phyloP scores from a whole-genome alignment of 2,329 filamentous ascomycete species.

The Xylaria hypoxylon region DNA sequence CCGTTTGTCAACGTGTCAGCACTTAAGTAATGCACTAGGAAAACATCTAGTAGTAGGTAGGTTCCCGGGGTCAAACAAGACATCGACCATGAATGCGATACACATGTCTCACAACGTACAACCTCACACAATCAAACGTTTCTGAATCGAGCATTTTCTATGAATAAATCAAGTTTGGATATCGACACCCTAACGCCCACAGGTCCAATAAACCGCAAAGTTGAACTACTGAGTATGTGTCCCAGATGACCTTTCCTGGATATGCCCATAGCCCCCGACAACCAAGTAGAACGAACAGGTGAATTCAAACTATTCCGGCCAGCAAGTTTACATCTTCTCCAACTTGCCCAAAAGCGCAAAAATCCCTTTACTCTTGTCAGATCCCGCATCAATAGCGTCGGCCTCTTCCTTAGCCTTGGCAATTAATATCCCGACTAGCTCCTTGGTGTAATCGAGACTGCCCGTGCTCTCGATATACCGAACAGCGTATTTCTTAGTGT shows the following conservation, averaged over 20 bases:
- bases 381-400: slow-evolving; percentile 71
- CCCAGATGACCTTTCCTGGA: slow-evolving; percentile 6
- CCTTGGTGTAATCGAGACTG: slow-evolving; percentile 86
- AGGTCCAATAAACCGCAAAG: slow-evolving; percentile 11
- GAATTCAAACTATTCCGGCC: not conserved
- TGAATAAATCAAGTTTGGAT: slow-evolving; percentile 24
- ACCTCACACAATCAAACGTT: no score
- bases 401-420: slow-evolving; percentile 73
- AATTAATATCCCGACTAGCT: slow-evolving; percentile 72
- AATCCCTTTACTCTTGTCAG: slow-evolving; percentile 67
- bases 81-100: no score
- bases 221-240: slow-evolving; percentile 9
- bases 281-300: slow-evolving; percentile 12
- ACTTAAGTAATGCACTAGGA: no score
- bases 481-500: slow-evolving; percentile 94
- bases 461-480: slow-evolving; percentile 90
- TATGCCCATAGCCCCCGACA: slow-evolving; percentile 18
- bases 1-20: no score
- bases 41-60: no score
- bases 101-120: no score
- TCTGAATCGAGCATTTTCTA: no score
- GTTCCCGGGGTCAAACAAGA: no score
- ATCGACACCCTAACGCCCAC: slow-evolving; percentile 35
- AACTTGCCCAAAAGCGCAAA: slow-evolving; percentile 77
- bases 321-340: slow-evolving; percentile 49